These are phyloP conservation scores for Nakaseomyces bracarensis DNA, from an alignment of 1,139 yeast species.

Conservation along the genomic window DNA sequence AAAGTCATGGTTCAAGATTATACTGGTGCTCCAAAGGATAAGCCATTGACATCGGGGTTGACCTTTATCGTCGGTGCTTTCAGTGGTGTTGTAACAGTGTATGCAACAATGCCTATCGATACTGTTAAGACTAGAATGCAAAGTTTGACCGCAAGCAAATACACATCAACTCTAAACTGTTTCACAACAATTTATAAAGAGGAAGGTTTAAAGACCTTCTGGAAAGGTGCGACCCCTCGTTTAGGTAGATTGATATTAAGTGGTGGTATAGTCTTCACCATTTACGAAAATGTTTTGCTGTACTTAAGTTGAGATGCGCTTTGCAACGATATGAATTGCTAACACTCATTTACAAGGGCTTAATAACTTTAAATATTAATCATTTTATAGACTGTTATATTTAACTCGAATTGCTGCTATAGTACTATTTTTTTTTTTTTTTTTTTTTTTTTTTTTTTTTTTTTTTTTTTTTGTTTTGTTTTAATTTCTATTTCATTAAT, in stretches of 20 bases:
- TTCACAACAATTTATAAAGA: constrained; percentile 70
- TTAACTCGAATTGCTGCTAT: too few species aligned
- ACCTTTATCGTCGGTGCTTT: constrained; percentile 88
- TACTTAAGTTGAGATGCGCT: constrained; percentile 36
- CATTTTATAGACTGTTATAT: constrained; percentile 7
- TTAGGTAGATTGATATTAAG: constrained; percentile 83
- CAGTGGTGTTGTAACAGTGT: constrained; percentile 90
- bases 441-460: too few species aligned
- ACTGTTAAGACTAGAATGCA: constrained; percentile 98
- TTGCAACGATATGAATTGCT: too few species aligned
- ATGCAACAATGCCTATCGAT: constrained; percentile 95
- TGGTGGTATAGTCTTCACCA: constrained; percentile 94
- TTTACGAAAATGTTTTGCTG: constrained; percentile 79
- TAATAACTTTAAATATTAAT: too few species aligned
- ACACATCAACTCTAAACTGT: constrained; percentile 72
- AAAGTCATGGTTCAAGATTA: constrained; percentile 74
- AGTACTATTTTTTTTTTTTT: too few species aligned
- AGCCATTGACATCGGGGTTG: constrained; percentile 68
- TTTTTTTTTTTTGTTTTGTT: too few species aligned
- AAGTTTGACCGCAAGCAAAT: constrained; percentile 71
- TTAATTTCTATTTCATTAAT: constrained; percentile 1
- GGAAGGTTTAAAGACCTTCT: constrained; percentile 87
- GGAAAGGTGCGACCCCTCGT: constrained; percentile 98
- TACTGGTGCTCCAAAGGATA: constrained; percentile 52
- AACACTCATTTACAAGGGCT: too few species aligned